Base-by-base conservation (phyloP, 2,329 filamentous ascomycete species). In the Macrophomina tecta region DNA sequence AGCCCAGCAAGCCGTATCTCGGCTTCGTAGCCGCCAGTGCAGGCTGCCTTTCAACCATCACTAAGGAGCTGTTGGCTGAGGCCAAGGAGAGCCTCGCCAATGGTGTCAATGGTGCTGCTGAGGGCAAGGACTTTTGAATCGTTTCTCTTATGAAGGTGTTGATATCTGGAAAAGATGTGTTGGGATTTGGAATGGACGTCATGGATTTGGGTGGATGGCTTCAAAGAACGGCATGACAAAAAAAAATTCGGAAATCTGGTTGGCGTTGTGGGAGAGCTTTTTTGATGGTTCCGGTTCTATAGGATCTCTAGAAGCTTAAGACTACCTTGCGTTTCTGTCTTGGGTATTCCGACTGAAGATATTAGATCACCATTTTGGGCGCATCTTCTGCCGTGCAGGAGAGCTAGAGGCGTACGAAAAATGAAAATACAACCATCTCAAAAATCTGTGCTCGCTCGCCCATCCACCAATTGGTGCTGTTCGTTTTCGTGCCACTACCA, bases 1-100 rank as follows among this genome's bases (percentile, higher is more conserved):
- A 87, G 60, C 92, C 92, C 0, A 90, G 87, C 74, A 88, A 88
- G 75, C 89, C 91, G 1, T 95, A 92, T 80, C 84, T 97, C 28
- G 93, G 93, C 55, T 94, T 97, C 77, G 86, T 97, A 55, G 93
- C 93, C 38, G 91, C 93, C 2, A 88, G 88, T 63, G 86, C 90
- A 1, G 91, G 90, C 14, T 66, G 64, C 53, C 34, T 66, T 14
- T 18, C 32, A 18, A 28, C 60, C 32, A 49, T 66, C 64, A 66
- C 64, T 18, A 46, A 45, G 14, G 42, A 66, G 12, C 23, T 66
- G n/a, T 12, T 49, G 12, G 34, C 42, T 8, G 64, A 66, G 23
- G 64, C 42, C 9, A 40, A 52, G 32, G 61, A 64, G 23, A 32
- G 12, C 38, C 64, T 58, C 34, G 45, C 36, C 9, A 66, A 66